Evolutionary conservation across 23 red algal species (phyloP), one percentile per base, ranked within the genome.

Genomic region (Chondrus crispus): DNA sequence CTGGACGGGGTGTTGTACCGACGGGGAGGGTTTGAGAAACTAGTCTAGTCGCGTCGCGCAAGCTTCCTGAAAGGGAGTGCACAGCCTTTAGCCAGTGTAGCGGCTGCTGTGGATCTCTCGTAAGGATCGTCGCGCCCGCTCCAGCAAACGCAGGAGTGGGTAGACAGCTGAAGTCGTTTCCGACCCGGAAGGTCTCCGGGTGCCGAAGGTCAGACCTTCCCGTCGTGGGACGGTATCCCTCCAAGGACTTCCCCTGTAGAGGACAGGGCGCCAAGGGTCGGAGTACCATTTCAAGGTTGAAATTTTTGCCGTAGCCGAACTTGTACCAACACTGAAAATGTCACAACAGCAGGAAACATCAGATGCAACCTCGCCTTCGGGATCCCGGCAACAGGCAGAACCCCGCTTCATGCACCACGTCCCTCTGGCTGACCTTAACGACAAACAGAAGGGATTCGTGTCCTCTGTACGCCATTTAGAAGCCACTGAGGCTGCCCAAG

Each of bases 81-180:
- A n/a, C n/a, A n/a, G n/a, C n/a, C n/a, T n/a, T n/a, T n/a, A n/a
- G n/a, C n/a, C n/a, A n/a, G n/a, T n/a, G n/a, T n/a, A n/a, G n/a
- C n/a, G n/a, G n/a, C n/a, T 80, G 18, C 47, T 80, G 28, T 80
- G 75, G 75, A 80, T 19, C 26, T 28, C 75, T 80, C 75, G 75
- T 80, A 80, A 30, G 29, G 75, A 80, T 46, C 75, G 58, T 26
- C 3, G 75, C 75, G 28, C 46, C 75, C 58, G 53, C 75, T 80
- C 75, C 47, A n/a, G 53, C 24, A 4, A 30, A 44, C 75, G 46
- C 38, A 44, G 47, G 47, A 80, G 75, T 35, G 58, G 75, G 75
- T 55, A 54, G 75, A 80, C 75, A 26, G 45, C 13, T 57, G 75
- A 80, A 80, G 38, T 26, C 47, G 75, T 55, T 80, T 55, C 38